phyloP scores from a whole-genome alignment of 2,329 filamentous ascomycete species.

The Bipolaris bicolor region DNA sequence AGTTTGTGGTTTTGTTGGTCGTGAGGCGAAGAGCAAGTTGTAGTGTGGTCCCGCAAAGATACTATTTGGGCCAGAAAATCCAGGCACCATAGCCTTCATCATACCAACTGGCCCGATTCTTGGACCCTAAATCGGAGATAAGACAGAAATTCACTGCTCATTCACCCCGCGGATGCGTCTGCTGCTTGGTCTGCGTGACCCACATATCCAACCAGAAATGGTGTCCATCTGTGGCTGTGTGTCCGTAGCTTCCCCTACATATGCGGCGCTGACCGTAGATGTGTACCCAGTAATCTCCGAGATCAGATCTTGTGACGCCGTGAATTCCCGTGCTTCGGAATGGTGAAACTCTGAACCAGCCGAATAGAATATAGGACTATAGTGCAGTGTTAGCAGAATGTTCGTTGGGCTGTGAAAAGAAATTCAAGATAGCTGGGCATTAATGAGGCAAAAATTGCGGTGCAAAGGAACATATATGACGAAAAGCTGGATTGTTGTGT shows the following conservation, averaged over 20 bases:
- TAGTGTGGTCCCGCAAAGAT: not conserved
- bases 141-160: not conserved
- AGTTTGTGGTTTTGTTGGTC: constrained; percentile 28
- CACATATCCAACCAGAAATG: constrained; percentile 23
- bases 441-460: too few species aligned
- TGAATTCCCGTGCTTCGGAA: constrained; percentile 14
- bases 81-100: not conserved
- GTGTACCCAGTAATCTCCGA: constrained; percentile 22
- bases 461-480: not conserved
- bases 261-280: constrained; percentile 10
- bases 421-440: not conserved
- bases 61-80: not conserved
- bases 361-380: constrained; percentile 18
- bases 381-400: not conserved
- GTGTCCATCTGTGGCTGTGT: not conserved
- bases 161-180: not conserved
- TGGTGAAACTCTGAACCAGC: constrained; percentile 16
- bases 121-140: not conserved
- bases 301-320: constrained; percentile 10
- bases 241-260: not conserved
- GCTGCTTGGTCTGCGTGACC: constrained; percentile 15
- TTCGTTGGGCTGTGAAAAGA: not conserved
- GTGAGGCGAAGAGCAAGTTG: constrained; percentile 19
- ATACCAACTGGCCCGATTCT: not conserved
- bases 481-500: not conserved